Percentiles rank a stretch among this genome's conserved stretches.
These are phyloP conservation scores for Cladosporium austrohemisphaericum DNA, from an alignment of 2,329 filamentous ascomycete genomes.

Conservation along the genomic window DNA sequence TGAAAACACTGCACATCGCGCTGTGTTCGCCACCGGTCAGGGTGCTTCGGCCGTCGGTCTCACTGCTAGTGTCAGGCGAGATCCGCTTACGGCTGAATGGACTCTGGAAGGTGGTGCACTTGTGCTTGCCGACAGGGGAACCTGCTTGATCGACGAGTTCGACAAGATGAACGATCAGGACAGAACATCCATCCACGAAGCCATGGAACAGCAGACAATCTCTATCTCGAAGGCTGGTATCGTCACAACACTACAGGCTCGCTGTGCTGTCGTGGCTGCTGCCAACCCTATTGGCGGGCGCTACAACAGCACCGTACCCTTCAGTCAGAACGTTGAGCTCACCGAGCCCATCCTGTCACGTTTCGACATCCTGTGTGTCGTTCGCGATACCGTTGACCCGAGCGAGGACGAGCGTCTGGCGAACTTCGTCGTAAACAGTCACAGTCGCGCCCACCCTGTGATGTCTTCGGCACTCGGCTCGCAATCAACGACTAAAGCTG, in stretches of 20 bases:
- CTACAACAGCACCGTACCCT: conserved; percentile 94
- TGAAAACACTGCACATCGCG: conserved; percentile 93
- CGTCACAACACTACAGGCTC: conserved; percentile 91
- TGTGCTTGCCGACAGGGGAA: conserved; percentile 90
- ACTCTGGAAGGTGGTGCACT: conserved; percentile 93
- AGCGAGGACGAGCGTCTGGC: conserved; percentile 88
- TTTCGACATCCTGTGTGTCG: conserved; percentile 96
- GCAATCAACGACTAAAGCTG: conserved; percentile 38
- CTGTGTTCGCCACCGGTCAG: conserved; percentile 96
- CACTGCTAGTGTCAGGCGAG: conserved; percentile 90
- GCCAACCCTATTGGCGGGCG: conserved; percentile 95
- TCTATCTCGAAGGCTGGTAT: conserved; percentile 99
- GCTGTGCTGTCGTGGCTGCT: conserved; percentile 92
- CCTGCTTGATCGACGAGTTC: conserved; percentile 96
- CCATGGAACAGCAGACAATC: conserved; percentile 99
- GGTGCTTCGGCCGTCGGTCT: conserved; percentile 96
- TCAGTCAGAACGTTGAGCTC: conserved; percentile 92
- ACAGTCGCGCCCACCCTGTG: conserved; percentile 79
- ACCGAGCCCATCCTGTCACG: conserved; percentile 96
- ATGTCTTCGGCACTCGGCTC: conserved; percentile 34
- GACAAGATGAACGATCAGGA: conserved; percentile 99
- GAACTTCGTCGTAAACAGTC: conserved; percentile 90
- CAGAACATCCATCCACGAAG: conserved; percentile 96
- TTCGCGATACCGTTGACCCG: conserved; percentile 91
- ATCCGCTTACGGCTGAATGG: conserved; percentile 95